phyloP scores from a whole-genome alignment of 768 basidiomycete genomes.

The Candolleomyces aberdarensis region DNA sequence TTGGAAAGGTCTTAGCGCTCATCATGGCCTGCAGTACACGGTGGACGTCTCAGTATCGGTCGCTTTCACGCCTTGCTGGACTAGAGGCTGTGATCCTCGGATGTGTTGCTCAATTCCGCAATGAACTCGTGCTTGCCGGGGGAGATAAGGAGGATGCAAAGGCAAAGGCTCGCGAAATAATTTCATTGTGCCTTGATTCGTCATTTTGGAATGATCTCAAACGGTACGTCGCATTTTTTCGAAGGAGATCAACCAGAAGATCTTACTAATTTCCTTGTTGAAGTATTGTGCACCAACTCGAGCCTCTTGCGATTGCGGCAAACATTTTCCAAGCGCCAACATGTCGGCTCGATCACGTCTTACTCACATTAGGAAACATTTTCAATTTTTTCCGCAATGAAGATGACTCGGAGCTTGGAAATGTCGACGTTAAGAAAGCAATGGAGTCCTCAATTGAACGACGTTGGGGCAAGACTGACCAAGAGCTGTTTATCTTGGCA shows the following conservation, averaged over 20 bases:
- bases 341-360: constrained; percentile 29
- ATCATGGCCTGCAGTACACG: constrained; percentile 30
- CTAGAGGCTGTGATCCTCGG: constrained; percentile 11
- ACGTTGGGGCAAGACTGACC: constrained; percentile 30
- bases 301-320: constrained; percentile 35
- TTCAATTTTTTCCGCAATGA: constrained; percentile 18
- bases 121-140: constrained; percentile 3
- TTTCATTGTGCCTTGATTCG: constrained; percentile 12
- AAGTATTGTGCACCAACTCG: constrained; percentile 18
- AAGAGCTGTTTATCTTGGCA: constrained; percentile 31
- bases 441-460: constrained; percentile 28
- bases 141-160: constrained; percentile 11
- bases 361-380: constrained; percentile 29
- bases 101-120: constrained; percentile 8
- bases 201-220: constrained; percentile 22
- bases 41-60: constrained; percentile 31
- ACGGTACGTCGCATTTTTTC: constrained; percentile 13
- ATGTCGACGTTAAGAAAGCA: constrained; percentile 4
- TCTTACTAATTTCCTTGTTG: background rate
- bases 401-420: background rate
- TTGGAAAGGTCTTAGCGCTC: constrained; percentile 16
- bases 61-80: constrained; percentile 22
- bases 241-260: background rate
- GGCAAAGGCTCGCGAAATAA: constrained; percentile 19
- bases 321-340: constrained; percentile 29